Base-by-base conservation (phyloP, 2,329 filamentous ascomycete species). In the Plectosphaerella plurivora region DNA sequence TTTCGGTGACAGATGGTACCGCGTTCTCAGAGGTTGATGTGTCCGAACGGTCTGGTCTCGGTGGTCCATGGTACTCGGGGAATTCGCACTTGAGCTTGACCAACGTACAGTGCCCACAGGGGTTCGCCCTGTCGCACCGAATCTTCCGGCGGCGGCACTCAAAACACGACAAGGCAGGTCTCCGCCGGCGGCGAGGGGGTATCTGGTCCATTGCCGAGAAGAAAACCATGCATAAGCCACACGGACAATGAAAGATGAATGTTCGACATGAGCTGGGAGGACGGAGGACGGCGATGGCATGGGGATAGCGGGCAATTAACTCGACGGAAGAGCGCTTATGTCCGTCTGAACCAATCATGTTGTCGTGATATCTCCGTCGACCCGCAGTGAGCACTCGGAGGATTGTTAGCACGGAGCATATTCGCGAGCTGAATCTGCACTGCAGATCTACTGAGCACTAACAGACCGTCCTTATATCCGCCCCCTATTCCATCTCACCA, bases 101-200 rank as follows among this genome's bases (percentile, higher is more conserved):
- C 1, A 62, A 59, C 15, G 63, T 59, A 56, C 71, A 75, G 54
- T 68, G 68, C 14, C 57, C 52, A 54, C 73, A 76, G 4, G 73
- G 73, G 16, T 66, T 60, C n/a, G 62, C 66, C 1, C 72, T 63
- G 53, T 76, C 70, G 53, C 73, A 76, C 50, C 73, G 74, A 60
- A 76, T 68, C 59, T 76, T 76, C 37, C 73, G 68, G 16, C 69
- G 68, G 16, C 73, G 65, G 59, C 74, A 77, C 54, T 71, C 65
- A 15, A 71, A 55, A 53, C 73, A 76, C 1, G 73, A 74, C 24
- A 73, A 55, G 4, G 71, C 70, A 8, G 66, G 64, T 37, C 68
- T 58, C 39, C 68, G 59, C 7, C 68, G 67, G 15, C 63, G 64
- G 16, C 59, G 65, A 45, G 10, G 41, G 15, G 41, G 41, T 5